A percentile compares a stretch with the other conserved stretches of the same genome.
Evolutionary conservation across 306 rosid species (phyloP).

Genomic region (Alnus glutinosa): DNA sequence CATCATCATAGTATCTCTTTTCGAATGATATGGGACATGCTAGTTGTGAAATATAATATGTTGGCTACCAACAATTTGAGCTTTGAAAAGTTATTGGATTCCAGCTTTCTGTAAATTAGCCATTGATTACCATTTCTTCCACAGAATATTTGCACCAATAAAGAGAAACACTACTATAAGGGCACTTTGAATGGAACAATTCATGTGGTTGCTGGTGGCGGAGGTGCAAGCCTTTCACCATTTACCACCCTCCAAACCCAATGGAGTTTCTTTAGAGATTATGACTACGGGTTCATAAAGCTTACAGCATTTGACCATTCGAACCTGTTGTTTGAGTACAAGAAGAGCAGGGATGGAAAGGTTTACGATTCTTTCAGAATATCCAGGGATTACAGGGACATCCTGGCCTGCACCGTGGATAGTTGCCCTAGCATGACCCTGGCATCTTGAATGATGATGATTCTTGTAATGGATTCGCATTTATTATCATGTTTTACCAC

Average conservation of each 20-base stretch:
- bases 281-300: slow-evolving; percentile 82
- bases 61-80: too few relatives aligned
- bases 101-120: slow-evolving; percentile 11
- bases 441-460: slow-evolving; percentile 50
- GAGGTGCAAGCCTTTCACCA: slow-evolving; percentile 74
- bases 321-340: slow-evolving; percentile 90
- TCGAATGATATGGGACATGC: too few relatives aligned
- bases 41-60: too few relatives aligned
- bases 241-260: slow-evolving; percentile 65
- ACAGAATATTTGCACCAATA: slow-evolving; percentile 78
- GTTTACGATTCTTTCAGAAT: slow-evolving; percentile 82
- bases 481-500: not conserved
- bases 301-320: slow-evolving; percentile 85
- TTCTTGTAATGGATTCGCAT: not conserved
- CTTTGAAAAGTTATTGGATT: slow-evolving; percentile 11
- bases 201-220: slow-evolving; percentile 91
- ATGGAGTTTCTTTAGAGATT: slow-evolving; percentile 81
- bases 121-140: slow-evolving; percentile 5
- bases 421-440: slow-evolving; percentile 63
- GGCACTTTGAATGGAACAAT: slow-evolving; percentile 87
- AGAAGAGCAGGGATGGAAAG: slow-evolving; percentile 86
- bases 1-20: not conserved
- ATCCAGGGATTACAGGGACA: slow-evolving; percentile 75
- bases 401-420: slow-evolving; percentile 76
- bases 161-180: slow-evolving; percentile 65